phyloP scores from a whole-genome alignment of 2,329 filamentous ascomycete species.

The Pleoardoris graminearum region DNA sequence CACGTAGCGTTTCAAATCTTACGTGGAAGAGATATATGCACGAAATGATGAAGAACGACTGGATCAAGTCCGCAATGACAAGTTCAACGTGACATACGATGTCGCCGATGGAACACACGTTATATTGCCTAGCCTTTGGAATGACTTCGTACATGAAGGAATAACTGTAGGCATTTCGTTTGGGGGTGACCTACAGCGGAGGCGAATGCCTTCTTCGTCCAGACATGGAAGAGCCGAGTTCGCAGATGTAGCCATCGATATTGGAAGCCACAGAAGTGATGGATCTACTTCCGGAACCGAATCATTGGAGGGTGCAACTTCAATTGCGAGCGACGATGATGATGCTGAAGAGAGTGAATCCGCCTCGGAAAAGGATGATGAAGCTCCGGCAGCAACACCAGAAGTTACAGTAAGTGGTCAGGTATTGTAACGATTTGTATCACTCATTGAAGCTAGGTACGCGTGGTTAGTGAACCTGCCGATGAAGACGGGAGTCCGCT shows the following conservation, averaged over 20 bases:
- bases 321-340: not conserved
- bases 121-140: constrained; percentile 12
- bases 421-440: no score
- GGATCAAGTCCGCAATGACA: constrained; percentile 3
- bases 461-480: constrained; percentile 9
- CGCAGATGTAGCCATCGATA: not conserved
- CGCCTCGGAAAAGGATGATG: constrained; percentile 4
- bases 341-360: constrained; percentile 6
- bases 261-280: not conserved
- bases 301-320: not conserved
- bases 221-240: not conserved
- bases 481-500: constrained; percentile 32
- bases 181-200: not conserved
- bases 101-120: not conserved
- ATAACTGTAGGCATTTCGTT: constrained; percentile 2
- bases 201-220: not conserved
- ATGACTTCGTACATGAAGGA: not conserved
- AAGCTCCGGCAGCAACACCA: constrained; percentile 1
- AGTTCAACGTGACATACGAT: constrained; percentile 9
- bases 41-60: not conserved
- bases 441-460: not conserved
- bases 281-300: not conserved
- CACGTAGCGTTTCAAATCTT: constrained; percentile 8
- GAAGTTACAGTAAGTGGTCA: constrained; percentile 5
- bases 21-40: constrained; percentile 11